A percentile compares a stretch with the other conserved stretches of the same genome.
Conservation (phyloP, 257 asterid genomes). For the Voacanga thouarsii region DNA sequence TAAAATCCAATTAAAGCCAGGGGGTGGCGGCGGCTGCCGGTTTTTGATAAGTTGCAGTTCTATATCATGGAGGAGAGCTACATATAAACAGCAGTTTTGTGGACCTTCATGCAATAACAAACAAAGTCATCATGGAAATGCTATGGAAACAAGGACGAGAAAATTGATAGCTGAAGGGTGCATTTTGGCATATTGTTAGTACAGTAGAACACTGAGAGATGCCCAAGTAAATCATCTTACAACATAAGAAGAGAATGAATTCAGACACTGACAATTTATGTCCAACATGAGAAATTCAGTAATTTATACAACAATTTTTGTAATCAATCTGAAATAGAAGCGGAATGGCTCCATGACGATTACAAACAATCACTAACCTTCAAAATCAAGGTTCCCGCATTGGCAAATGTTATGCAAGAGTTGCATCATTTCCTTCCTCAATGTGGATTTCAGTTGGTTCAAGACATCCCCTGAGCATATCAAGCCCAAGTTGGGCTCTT, state of each 20-base stretch:
- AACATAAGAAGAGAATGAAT: neutral
- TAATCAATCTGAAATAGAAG: neutral
- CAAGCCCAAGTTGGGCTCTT: slow-evolving; percentile 81
- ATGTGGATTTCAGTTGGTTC: slow-evolving; percentile 57
- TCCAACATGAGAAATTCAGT: neutral
- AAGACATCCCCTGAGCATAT: slow-evolving; percentile 60
- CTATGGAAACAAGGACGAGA: neutral
- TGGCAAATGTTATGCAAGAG: neutral
- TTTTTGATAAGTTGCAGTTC: no score
- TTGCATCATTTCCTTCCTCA: slow-evolving; percentile 14
- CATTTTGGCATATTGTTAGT: neutral
- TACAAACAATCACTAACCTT: slow-evolving; percentile 15
- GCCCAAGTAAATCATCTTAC: neutral
- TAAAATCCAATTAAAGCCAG: no score
- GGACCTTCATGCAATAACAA: no score
- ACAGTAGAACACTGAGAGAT: neutral
- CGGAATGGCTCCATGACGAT: neutral
- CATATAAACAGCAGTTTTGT: no score
- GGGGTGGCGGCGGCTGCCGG: no score
- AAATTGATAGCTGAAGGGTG: neutral
- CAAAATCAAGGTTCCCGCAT: neutral
- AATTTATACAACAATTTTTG: neutral
- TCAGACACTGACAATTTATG: neutral
- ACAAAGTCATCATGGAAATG: no score
- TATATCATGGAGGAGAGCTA: no score